Base-by-base conservation (phyloP, 768 basidiomycete genomes). In the Daedaleopsis nitida region DNA sequence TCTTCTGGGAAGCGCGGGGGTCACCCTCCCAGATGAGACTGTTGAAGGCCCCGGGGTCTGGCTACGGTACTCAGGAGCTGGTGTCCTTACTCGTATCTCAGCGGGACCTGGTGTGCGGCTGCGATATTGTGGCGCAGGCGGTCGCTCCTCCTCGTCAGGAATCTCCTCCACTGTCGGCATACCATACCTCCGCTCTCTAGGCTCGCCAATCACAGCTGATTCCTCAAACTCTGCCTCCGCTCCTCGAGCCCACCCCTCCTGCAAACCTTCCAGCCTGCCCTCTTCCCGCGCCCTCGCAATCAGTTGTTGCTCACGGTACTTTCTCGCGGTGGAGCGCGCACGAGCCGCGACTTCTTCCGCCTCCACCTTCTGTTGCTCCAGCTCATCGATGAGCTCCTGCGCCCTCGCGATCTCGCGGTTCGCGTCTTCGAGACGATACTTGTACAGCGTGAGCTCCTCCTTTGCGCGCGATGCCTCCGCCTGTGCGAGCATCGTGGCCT, bases 371-470 rank as follows among this genome's bases (percentile, higher is more conserved):
- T 85, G 80, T 39, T 72, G 75, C 65, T 90, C 89, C 8, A 91
- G 78, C 32, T 80, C 75, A n/a, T 78, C 75, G 42, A 91, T 76
- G 21, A 88, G 76, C 38, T 81, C 79, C 70, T 91, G 89, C 1
- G 89, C 90, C 24, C 86, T 79, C 63, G 76, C 76, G 52, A 91
- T 86, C 70, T 91, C 88, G 58, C 80, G 78, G 72, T 88, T 86
- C 5, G 89, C 89, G 43, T 80, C 77, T 19, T 87, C 81, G 7
- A 89, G 77, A 45, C 87, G 83, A 45, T 79, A 70, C 67, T 85
- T 86, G 70, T 89, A 90, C 62, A 89, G 69, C 63, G 81, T 80
- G 48, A 76, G 76, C 70, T 88, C 86, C 68, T 87, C 84, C 35
- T 78, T 83, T 27, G 84, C 78, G 55, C 78, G 77, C 13, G 78